Evolutionary conservation across 305 asterid genomes (phyloP), one percentile per base, ranked within the genome.

Genomic region (Fraxinus paxiana): DNA sequence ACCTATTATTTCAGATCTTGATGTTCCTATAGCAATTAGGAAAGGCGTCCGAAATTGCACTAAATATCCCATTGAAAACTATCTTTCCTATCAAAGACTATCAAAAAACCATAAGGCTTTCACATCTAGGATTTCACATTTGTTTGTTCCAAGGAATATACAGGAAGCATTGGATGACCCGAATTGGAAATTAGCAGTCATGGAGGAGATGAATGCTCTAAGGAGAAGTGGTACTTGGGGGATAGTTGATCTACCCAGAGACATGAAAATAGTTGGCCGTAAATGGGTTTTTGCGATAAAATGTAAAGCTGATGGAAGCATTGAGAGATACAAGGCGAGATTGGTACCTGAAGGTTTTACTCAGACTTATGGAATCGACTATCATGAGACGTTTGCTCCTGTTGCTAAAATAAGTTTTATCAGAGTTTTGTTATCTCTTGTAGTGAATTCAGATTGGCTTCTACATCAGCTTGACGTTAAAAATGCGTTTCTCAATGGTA

Each of bases 191-290:
- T 41, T 75, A 43, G 37, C 35, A 38, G 65, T 43, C n/a, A 13
- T 75, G 78, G 65, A 43, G 15, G 35, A 59, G 43, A 77, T 59
- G 73, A 77, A 20, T 33, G 80, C 80, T 35, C 35, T 77, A 6
- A 33, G 8, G 3, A 73, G 65, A 75, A 18, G 38, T 35, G 31
- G 20, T 20, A 61, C 77, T 2, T 75, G 77, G 77, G 70, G 43
- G 6, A 13, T 75, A 15, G 70, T 81, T 22, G 73, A 61, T 2
- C 31, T 75, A 28, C 56, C 6, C 18, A 46, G 18, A 12, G 56
- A 3, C 56, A 46, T 12, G 18, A 46, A 46, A 46, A 46, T 46
- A 46, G 56, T 46, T 46, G 48, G 43, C 12, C 1, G 43, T 37
- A 37, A 37, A 37, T 37, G 69, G 51, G 26, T 75, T 5, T 75